phyloP scores from a whole-genome alignment of 1,284 basidiomycete species.

The Pseudozyma flocculosa region DNA sequence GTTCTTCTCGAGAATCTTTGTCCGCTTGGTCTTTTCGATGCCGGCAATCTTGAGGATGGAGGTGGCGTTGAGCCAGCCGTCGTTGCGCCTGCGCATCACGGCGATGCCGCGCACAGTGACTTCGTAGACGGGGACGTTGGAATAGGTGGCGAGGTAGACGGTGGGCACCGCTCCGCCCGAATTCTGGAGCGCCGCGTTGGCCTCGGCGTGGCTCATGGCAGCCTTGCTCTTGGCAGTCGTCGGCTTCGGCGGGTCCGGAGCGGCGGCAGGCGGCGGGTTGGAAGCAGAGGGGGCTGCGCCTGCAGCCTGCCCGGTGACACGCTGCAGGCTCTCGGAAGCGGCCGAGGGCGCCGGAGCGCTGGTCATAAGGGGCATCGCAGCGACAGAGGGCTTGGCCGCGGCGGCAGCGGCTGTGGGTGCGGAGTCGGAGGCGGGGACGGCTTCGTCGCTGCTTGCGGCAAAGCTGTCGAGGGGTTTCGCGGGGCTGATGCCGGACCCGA shows the following conservation, averaged over 20 bases:
- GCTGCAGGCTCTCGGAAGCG: slow-evolving; percentile 28
- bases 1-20: slow-evolving; percentile 97
- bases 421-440: not conserved
- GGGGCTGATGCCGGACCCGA: too few species aligned
- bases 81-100: slow-evolving; percentile 91
- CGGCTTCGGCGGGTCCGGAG: slow-evolving; percentile 3
- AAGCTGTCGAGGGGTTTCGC: too few species aligned
- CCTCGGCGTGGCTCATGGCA: slow-evolving; percentile 30
- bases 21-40: slow-evolving; percentile 91
- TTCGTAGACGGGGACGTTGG: slow-evolving; percentile 61
- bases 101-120: slow-evolving; percentile 84
- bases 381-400: not conserved
- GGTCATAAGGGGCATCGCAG: too few species aligned
- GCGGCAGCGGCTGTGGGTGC: not conserved
- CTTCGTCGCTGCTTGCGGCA: not conserved
- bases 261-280: slow-evolving; percentile 14
- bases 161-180: slow-evolving; percentile 35
- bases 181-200: slow-evolving; percentile 35
- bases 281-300: slow-evolving; percentile 6
- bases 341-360: slow-evolving; percentile 3
- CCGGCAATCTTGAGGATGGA: slow-evolving; percentile 99
- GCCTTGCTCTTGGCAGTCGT: not conserved
- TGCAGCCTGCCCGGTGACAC: slow-evolving; percentile 24
- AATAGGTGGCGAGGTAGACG: slow-evolving; percentile 59
- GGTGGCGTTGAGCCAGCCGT: slow-evolving; percentile 91